Evolutionary conservation across 192 early-diverging fungal genomes (phyloP).

Genomic region (Entomortierella chlamydospora): DNA sequence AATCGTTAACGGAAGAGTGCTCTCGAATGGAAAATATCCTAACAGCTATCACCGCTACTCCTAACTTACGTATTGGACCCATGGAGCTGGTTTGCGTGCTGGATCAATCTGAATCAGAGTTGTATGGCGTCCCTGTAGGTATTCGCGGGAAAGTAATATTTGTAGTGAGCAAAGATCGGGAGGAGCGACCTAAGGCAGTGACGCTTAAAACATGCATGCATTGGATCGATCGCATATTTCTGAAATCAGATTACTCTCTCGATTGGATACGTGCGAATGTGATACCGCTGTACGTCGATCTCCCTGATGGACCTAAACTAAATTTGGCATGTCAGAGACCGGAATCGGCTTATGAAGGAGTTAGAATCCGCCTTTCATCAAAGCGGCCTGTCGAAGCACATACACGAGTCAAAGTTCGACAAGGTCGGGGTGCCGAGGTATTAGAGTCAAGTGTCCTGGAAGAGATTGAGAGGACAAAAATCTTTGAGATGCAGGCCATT

Average conservation of each 20-base stretch:
- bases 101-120: conserved; percentile 26
- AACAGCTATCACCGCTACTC: not conserved
- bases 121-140: conserved; percentile 15
- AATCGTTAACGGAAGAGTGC: conserved; percentile 6
- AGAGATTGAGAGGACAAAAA: conserved; percentile 25
- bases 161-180: conserved; percentile 22
- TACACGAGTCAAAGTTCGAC: conserved; percentile 21
- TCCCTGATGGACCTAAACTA: not conserved
- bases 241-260: conserved; percentile 7
- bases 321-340: conserved; percentile 13
- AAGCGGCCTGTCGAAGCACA: conserved; percentile 29
- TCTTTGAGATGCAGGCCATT: conserved; percentile 46
- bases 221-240: conserved; percentile 40
- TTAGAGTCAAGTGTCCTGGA: conserved; percentile 33
- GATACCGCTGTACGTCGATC: conserved; percentile 24
- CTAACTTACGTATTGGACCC: not conserved
- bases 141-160: conserved; percentile 33
- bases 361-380: conserved; percentile 4
- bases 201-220: conserved; percentile 30
- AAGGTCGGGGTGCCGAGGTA: conserved; percentile 14
- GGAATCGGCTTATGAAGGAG: not conserved
- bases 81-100: conserved; percentile 26
- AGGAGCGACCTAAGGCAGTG: conserved; percentile 18
- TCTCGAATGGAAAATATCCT: conserved; percentile 16
- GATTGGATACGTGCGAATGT: conserved; percentile 23